Conservation (phyloP, 176 grass and related monocot genomes). For the Raddia distichophylla region DNA sequence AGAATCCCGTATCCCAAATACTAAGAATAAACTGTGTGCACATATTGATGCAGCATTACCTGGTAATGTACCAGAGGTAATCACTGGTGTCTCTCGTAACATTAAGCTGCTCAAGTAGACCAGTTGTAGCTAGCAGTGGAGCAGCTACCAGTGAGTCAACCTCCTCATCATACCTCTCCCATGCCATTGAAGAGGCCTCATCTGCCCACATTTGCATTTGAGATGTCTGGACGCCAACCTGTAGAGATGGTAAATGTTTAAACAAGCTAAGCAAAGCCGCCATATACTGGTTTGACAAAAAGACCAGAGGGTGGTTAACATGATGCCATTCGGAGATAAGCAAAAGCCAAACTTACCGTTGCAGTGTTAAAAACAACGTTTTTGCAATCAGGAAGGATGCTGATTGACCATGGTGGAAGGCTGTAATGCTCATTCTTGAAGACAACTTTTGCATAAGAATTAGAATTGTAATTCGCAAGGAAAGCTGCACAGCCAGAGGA, state of each 20-base stretch:
- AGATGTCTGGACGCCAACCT: slow-evolving; percentile 98
- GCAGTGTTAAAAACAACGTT: slow-evolving; percentile 96
- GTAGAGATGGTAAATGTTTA: slow-evolving; percentile 13
- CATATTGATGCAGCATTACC: slow-evolving; percentile 44
- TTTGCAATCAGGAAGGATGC: slow-evolving; percentile 97
- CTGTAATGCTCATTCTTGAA: slow-evolving; percentile 92
- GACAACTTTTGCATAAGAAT: slow-evolving; percentile 69
- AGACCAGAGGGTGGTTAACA: neutral
- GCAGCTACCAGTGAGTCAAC: slow-evolving; percentile 74
- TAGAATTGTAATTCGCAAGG: slow-evolving; percentile 87
- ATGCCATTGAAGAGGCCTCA: slow-evolving; percentile 71
- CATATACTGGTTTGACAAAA: slow-evolving; percentile 11
- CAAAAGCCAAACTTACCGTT: slow-evolving; percentile 64
- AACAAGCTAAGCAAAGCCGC: slow-evolving; percentile 30
- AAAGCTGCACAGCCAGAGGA: slow-evolving; percentile 86
- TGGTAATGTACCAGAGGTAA: slow-evolving; percentile 97
- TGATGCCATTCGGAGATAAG: neutral
- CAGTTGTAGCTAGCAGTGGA: slow-evolving; percentile 65
- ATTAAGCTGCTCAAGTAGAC: slow-evolving; percentile 95
- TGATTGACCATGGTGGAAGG: slow-evolving; percentile 99
- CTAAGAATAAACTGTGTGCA: neutral
- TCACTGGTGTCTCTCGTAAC: slow-evolving; percentile 88
- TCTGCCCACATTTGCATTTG: slow-evolving; percentile 95
- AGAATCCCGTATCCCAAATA: neutral
- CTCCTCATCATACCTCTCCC: slow-evolving; percentile 95